A percentile compares a stretch with the other conserved stretches of the same genome.
Evolutionary conservation across 2,329 filamentous ascomycete species (phyloP).

Genomic region (Penicillium sp.): DNA sequence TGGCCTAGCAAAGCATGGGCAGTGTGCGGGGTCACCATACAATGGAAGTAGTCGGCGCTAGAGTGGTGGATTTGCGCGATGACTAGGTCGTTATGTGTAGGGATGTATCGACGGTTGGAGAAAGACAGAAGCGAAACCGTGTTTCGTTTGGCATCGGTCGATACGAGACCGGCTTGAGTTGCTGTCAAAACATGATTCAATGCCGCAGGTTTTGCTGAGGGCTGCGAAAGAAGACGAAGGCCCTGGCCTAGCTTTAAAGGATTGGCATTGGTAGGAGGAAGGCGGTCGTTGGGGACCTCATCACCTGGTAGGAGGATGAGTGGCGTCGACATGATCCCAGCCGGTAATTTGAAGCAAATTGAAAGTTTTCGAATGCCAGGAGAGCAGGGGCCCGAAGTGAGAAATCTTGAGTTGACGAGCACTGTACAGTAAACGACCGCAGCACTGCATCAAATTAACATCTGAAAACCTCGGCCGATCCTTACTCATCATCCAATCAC

Average conservation of each 20-base stretch:
- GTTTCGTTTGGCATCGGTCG: constrained; percentile 43
- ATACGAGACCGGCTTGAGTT: constrained; percentile 37
- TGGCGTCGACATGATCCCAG: constrained; percentile 53
- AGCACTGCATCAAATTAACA: too few relatives aligned
- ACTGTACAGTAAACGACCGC: too few relatives aligned
- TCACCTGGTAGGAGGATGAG: constrained; percentile 82
- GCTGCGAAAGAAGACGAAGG: constrained; percentile 74
- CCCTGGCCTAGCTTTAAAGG: constrained; percentile 80
- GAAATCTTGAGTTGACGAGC: too few relatives aligned
- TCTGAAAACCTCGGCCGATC: too few relatives aligned
- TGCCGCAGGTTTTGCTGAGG: constrained; percentile 61
- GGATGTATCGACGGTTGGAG: constrained; percentile 64
- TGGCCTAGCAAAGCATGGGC: constrained; percentile 71
- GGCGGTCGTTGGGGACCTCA: constrained; percentile 59
- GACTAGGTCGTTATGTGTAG: constrained; percentile 77
- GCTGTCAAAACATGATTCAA: constrained; percentile 41
- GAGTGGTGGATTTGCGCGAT: constrained; percentile 81
- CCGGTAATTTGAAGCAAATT: background rate
- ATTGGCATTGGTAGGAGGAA: constrained; percentile 64
- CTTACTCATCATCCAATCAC: too few relatives aligned
- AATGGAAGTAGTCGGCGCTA: constrained; percentile 73
- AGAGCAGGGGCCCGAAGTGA: too few relatives aligned
- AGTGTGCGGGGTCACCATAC: constrained; percentile 65
- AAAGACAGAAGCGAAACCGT: constrained; percentile 36
- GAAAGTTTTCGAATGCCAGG: too few relatives aligned